Conservation (phyloP, 805 yeast species). For the Candida easanensis region DNA sequence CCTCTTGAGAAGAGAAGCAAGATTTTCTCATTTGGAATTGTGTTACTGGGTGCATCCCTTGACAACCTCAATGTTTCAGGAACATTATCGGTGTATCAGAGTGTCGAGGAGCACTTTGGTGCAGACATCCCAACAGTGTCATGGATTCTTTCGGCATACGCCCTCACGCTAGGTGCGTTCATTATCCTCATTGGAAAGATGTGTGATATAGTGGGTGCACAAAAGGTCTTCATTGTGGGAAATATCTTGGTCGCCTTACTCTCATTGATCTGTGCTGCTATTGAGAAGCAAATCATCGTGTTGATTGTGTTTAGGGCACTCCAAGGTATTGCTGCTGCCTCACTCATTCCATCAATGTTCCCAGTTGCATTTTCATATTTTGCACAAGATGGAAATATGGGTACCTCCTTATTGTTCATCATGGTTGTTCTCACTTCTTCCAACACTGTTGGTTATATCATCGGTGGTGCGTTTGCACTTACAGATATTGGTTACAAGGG, state of each 20-base stretch:
- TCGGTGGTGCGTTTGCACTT: constrained; percentile 44
- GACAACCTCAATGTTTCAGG: constrained; percentile 13
- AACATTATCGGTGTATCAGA: constrained; percentile 2
- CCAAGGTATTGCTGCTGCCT: constrained; percentile 44
- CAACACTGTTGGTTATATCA: constrained; percentile 36
- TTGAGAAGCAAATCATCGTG: constrained; percentile 32
- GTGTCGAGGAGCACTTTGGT: constrained; percentile 3
- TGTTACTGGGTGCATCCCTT: constrained; percentile 3
- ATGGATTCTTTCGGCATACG: constrained; percentile 43
- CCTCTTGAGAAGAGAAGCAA: background rate
- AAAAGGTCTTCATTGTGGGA: constrained; percentile 26
- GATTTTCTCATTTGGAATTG: constrained; percentile 1
- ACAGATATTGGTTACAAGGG: constrained; percentile 39
- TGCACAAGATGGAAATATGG: constrained; percentile 26
- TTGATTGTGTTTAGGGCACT: constrained; percentile 42
- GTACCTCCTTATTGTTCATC: constrained; percentile 27
- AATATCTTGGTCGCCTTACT: constrained; percentile 24
- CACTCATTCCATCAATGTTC: constrained; percentile 37
- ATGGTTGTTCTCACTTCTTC: constrained; percentile 29
- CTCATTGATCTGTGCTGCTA: constrained; percentile 35
- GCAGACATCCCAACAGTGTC: constrained; percentile 28
- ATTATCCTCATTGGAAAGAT: constrained; percentile 39
- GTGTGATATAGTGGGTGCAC: constrained; percentile 40
- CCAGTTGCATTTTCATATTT: constrained; percentile 32
- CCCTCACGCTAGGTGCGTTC: constrained; percentile 42